Conservation (phyloP, 192 early-diverging fungal species). For the Funneliformis geosporum region DNA sequence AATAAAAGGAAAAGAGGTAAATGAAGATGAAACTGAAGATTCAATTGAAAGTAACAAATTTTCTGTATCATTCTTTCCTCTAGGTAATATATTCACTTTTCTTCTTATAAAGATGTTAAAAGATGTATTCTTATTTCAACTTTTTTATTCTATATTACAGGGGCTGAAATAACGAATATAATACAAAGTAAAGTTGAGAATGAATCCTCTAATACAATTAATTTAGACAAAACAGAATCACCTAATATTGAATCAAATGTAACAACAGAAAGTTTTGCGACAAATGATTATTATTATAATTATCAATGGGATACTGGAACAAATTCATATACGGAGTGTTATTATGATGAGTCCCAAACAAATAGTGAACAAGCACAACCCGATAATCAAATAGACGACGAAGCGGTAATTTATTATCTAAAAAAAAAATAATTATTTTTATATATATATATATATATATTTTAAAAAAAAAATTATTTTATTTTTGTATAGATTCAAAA, state of each 20-base stretch:
- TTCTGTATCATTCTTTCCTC: constrained; percentile 18
- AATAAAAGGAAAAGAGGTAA: constrained; percentile 1
- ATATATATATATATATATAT: neutral
- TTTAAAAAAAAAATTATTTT: neutral
- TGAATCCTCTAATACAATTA: neutral
- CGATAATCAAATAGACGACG: constrained; percentile 11
- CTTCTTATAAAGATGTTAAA: neutral
- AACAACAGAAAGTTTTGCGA: neutral
- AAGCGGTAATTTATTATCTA: constrained; percentile 5
- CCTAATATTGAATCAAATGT: constrained; percentile 5
- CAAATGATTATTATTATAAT: neutral
- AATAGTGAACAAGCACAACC: constrained; percentile 5
- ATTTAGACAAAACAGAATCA: neutral
- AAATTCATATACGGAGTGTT: constrained; percentile 15
- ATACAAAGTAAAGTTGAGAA: neutral
- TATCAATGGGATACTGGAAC: neutral
- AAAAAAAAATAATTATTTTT: neutral
- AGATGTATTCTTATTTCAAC: neutral
- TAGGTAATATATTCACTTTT: neutral
- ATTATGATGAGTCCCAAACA: constrained; percentile 2
- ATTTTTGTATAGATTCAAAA: constrained; percentile 9
- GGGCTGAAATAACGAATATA: constrained; percentile 18
- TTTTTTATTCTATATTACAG: neutral
- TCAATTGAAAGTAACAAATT: neutral
- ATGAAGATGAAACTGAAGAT: neutral